Evolutionary conservation across 768 basidiomycete species (phyloP).

Genomic region (Russula ochroleuca): DNA sequence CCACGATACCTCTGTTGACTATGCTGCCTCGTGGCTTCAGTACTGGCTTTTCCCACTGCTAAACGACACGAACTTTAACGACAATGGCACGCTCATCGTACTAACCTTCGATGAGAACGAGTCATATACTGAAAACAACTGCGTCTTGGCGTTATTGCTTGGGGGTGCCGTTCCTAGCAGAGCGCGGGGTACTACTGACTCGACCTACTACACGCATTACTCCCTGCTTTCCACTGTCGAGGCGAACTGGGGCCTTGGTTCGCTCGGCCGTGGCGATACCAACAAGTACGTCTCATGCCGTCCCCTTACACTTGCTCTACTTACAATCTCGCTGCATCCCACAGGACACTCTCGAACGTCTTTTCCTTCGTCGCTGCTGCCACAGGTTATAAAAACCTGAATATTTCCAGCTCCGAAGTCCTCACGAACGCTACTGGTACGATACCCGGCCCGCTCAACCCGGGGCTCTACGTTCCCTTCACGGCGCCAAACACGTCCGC

Average conservation of each 20-base stretch:
- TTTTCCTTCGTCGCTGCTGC: slow-evolving; percentile 47
- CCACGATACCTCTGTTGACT: slow-evolving; percentile 55
- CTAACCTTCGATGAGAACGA: slow-evolving; percentile 62
- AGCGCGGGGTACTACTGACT: slow-evolving; percentile 45
- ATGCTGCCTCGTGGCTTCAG: slow-evolving; percentile 42
- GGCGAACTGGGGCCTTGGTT: slow-evolving; percentile 58
- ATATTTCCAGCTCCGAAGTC: slow-evolving; percentile 30
- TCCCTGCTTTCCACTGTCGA: slow-evolving; percentile 52
- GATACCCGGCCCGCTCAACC: slow-evolving; percentile 44
- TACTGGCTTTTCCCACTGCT: slow-evolving; percentile 54
- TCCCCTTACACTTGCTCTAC: not conserved
- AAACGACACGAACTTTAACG: slow-evolving; percentile 49
- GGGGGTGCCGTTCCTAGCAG: slow-evolving; percentile 44
- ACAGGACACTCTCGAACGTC: slow-evolving; percentile 43
- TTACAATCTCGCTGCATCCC: not conserved
- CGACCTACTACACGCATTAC: slow-evolving; percentile 59
- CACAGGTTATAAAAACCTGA: slow-evolving; percentile 43
- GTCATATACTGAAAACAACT: slow-evolving; percentile 42
- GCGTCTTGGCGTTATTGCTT: slow-evolving; percentile 43
- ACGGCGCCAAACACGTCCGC: slow-evolving; percentile 41
- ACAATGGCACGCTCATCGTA: slow-evolving; percentile 49
- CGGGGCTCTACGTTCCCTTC: slow-evolving; percentile 41
- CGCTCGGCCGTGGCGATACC: slow-evolving; percentile 55
- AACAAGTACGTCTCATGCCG: slow-evolving; percentile 38
- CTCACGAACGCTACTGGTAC: slow-evolving; percentile 41